Evolutionary conservation across 768 basidiomycete genomes (phyloP).

Genomic region (Gautieria morchelliformis): DNA sequence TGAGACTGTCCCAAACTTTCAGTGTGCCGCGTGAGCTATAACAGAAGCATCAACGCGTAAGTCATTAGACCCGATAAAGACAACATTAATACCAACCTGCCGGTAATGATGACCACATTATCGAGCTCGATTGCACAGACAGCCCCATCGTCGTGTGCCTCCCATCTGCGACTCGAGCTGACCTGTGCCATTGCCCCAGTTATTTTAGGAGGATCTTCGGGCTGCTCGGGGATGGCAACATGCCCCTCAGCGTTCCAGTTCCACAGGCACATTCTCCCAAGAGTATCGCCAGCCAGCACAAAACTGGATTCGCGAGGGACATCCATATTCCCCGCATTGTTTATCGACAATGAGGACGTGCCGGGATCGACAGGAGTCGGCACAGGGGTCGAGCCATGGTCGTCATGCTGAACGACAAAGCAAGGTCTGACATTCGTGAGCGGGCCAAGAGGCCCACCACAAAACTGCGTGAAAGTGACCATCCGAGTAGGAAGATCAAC

Average conservation of each 20-base stretch:
- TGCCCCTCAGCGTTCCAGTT: conserved; percentile 28
- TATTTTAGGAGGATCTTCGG: background rate
- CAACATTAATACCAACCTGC: conserved; percentile 19
- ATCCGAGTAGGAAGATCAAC: conserved; percentile 23
- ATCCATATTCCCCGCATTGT: conserved; percentile 9
- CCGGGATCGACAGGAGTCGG: background rate
- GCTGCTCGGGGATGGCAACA: background rate
- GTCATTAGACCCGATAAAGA: background rate
- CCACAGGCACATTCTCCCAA: conserved; percentile 58
- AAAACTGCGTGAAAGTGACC: conserved; percentile 35
- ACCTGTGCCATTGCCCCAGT: background rate
- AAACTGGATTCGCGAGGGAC: conserved; percentile 33
- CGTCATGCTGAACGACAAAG: conserved; percentile 20
- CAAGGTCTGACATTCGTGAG: conserved; percentile 43
- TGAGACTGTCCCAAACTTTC: conserved; percentile 57
- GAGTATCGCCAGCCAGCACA: conserved; percentile 52
- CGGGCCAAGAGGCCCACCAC: conserved; percentile 40
- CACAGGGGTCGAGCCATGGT: background rate
- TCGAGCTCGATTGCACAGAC: conserved; percentile 60
- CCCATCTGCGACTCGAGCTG: conserved; percentile 34
- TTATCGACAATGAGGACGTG: background rate
- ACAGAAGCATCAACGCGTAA: background rate
- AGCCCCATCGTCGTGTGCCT: conserved; percentile 54
- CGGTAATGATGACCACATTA: conserved; percentile 49
- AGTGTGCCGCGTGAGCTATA: conserved; percentile 46